Percentiles rank a stretch among this genome's conserved stretches.
phyloP scores from a whole-genome alignment of 768 basidiomycete species.

The Mrakia frigida region DNA sequence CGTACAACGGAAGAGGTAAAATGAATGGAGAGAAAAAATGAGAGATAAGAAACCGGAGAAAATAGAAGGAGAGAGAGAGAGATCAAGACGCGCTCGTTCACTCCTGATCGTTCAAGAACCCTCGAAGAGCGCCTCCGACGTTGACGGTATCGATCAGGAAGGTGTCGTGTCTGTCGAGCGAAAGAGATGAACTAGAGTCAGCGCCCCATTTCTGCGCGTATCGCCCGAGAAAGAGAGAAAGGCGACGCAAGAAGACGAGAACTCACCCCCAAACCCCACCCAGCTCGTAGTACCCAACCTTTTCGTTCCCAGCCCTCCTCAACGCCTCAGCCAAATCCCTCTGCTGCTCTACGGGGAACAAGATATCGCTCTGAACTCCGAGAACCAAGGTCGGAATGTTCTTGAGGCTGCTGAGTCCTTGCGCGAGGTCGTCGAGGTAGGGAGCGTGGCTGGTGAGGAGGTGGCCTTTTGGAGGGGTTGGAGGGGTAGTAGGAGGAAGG shows the following conservation, averaged over 20 bases:
- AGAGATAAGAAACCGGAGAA: background rate
- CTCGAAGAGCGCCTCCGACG: conserved; percentile 32
- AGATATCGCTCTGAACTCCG: conserved; percentile 92
- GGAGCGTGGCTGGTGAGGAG: conserved; percentile 47
- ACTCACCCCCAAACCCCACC: conserved; percentile 89
- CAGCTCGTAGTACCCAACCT: conserved; percentile 92
- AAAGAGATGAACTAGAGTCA: background rate
- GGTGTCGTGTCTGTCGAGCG: conserved; percentile 24
- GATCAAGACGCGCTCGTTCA: background rate
- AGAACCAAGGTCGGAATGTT: conserved; percentile 78
- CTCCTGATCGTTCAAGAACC: conserved; percentile 25
- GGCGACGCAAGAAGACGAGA: background rate
- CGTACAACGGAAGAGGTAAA: background rate
- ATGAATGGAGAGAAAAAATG: background rate
- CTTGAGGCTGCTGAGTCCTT: conserved; percentile 67
- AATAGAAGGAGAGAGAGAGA: background rate
- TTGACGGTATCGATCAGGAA: conserved; percentile 33
- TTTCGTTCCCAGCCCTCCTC: conserved; percentile 77
- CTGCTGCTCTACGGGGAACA: conserved; percentile 97
- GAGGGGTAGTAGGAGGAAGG: conserved; percentile 12
- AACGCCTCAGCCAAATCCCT: conserved; percentile 89
- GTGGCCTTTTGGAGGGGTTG: conserved; percentile 20
- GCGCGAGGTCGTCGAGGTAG: conserved; percentile 68
- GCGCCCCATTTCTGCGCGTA: background rate
- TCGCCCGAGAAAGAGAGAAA: background rate